A percentile compares a stretch with the other conserved stretches of the same genome.
Evolutionary conservation across 768 basidiomycete genomes (phyloP).

Genomic region (Amanita fuliginea): DNA sequence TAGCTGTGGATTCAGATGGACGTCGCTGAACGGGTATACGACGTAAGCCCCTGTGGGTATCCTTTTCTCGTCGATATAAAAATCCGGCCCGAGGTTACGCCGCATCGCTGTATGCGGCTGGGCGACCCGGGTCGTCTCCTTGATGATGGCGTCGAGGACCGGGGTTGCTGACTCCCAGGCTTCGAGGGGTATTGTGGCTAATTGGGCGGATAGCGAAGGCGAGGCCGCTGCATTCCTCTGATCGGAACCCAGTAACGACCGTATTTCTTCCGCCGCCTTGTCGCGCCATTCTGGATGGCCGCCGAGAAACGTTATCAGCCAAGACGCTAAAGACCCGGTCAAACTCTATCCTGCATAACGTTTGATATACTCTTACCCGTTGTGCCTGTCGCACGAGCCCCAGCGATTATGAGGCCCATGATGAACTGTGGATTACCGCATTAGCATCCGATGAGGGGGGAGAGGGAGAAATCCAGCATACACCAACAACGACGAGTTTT

Average conservation of each 20-base stretch:
- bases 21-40: constrained; percentile 71
- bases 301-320: constrained; percentile 66
- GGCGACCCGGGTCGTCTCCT: constrained; percentile 68
- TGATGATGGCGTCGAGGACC: constrained; percentile 60
- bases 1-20: constrained; percentile 60
- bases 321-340: constrained; percentile 36
- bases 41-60: constrained; percentile 69
- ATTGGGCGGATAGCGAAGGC: constrained; percentile 27
- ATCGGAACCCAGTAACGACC: constrained; percentile 31
- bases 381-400: constrained; percentile 71
- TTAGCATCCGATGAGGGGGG: constrained; percentile 9
- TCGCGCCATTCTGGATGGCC: constrained; percentile 54
- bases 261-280: constrained; percentile 51
- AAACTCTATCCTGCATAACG: constrained; percentile 7
- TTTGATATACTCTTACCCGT: constrained; percentile 32
- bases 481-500: constrained; percentile 56
- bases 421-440: constrained; percentile 44
- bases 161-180: constrained; percentile 65
- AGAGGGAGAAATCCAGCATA: constrained; percentile 21
- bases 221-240: not conserved
- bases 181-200: constrained; percentile 53
- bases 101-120: constrained; percentile 78
- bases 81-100: constrained; percentile 63
- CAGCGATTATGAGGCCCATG: constrained; percentile 72
- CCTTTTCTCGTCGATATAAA: constrained; percentile 55